A percentile compares a stretch with the other conserved stretches of the same genome.
Evolutionary conservation across 1,139 yeast genomes (phyloP).

Genomic region (Geotrichum klebahnii): DNA sequence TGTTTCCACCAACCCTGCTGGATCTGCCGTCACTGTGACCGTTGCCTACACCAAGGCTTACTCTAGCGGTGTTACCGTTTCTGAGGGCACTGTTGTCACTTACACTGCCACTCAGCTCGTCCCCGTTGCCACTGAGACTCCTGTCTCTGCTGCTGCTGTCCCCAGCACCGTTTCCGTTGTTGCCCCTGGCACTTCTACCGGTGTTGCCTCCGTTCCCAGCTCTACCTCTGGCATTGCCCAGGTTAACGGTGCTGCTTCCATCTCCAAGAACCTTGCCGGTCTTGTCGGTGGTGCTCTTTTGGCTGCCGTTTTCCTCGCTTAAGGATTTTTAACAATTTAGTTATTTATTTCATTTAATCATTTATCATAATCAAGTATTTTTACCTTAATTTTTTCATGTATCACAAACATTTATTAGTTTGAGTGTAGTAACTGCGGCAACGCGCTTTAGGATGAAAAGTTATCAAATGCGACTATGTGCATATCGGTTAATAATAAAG

Average conservation of each 20-base stretch:
- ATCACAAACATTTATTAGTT: too few relatives aligned
- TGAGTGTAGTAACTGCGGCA: too few relatives aligned
- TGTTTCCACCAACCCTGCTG: neutral
- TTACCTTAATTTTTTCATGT: too few relatives aligned
- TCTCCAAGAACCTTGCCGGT: conserved; percentile 8
- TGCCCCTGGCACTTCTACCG: conserved; percentile 9
- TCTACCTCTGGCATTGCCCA: conserved; percentile 5
- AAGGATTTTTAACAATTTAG: neutral
- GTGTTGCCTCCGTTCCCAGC: neutral
- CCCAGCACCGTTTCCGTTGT: neutral
- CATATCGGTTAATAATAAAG: too few relatives aligned
- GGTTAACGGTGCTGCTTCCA: conserved; percentile 16
- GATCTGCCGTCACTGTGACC: too few relatives aligned
- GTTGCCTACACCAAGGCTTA: too few relatives aligned
- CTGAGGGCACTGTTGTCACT: neutral
- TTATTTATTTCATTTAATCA: neutral
- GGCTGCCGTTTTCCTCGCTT: conserved; percentile 16
- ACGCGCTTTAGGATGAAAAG: too few relatives aligned
- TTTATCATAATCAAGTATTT: too few relatives aligned
- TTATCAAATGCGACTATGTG: too few relatives aligned
- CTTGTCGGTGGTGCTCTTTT: conserved; percentile 18
- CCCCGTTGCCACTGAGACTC: neutral
- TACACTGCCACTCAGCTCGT: neutral
- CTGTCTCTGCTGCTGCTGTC: neutral
- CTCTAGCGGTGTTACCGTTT: too few relatives aligned